Conservation (phyloP, 768 basidiomycete genomes). For the Podaxis carcinomalis region DNA sequence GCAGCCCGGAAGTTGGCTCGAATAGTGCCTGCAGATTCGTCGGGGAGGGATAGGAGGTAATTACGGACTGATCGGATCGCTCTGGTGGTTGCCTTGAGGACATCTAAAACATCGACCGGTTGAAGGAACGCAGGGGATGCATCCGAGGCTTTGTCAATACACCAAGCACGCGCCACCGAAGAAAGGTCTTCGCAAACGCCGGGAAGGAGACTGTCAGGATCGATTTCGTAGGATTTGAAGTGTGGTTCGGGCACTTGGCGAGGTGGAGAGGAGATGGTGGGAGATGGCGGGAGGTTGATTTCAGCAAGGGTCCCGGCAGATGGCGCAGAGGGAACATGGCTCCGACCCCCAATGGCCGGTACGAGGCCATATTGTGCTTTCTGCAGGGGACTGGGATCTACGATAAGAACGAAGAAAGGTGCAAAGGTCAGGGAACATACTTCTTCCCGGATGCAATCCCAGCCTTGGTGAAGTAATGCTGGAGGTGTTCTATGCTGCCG, state of each 20-base stretch:
- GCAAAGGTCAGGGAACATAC: conserved; percentile 39
- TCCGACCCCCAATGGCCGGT: conserved; percentile 68
- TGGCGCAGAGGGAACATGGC: conserved; percentile 37
- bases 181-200: conserved; percentile 74
- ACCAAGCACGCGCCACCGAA: conserved; percentile 62
- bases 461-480: conserved; percentile 91
- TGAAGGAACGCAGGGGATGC: conserved; percentile 12
- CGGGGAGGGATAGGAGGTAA: conserved; percentile 78
- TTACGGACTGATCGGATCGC: conserved; percentile 81
- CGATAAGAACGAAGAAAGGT: conserved; percentile 3
- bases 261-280: conserved; percentile 43
- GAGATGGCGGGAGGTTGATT: conserved; percentile 70
- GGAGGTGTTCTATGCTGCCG: conserved; percentile 94
- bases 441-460: conserved; percentile 69
- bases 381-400: conserved; percentile 30
- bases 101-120: conserved; percentile 53
- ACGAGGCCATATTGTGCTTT: conserved; percentile 62
- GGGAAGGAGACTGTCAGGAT: conserved; percentile 75
- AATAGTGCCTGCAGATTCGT: conserved; percentile 58
- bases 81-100: conserved; percentile 75
- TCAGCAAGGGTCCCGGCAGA: conserved; percentile 40
- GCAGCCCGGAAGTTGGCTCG: conserved; percentile 56
- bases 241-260: conserved; percentile 46
- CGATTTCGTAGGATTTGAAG: conserved; percentile 64
- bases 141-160: conserved; percentile 27